Percentiles rank a stretch among this genome's conserved stretches.
Evolutionary conservation across 768 basidiomycete genomes (phyloP).

Genomic region (Termitomyces sp.): DNA sequence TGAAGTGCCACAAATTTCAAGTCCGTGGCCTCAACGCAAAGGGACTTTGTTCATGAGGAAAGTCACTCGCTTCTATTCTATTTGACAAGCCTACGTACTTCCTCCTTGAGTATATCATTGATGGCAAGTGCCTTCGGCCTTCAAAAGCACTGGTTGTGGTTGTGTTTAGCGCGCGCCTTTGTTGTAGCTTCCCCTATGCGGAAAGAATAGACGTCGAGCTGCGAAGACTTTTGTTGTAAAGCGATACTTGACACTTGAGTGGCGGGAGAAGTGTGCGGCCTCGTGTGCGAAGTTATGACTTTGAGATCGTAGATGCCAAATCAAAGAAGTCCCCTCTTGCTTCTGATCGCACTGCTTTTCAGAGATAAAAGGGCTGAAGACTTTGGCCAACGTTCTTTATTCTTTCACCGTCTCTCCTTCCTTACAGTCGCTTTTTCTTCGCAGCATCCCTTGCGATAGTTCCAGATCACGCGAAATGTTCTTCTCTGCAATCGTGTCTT

Average conservation of each 20-base stretch:
- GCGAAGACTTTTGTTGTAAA: not conserved
- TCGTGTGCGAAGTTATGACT: constrained; percentile 6
- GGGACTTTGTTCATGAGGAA: not conserved
- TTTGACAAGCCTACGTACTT: not conserved
- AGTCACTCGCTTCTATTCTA: not conserved
- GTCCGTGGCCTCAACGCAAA: not conserved
- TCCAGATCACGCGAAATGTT: constrained; percentile 6
- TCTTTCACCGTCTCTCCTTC: not conserved
- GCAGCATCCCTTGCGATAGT: not conserved
- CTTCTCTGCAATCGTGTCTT: constrained; percentile 5
- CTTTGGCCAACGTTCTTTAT: not conserved
- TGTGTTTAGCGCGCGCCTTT: not conserved
- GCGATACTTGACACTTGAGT: not conserved
- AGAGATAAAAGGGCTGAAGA: constrained; percentile 7
- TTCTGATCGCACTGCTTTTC: constrained; percentile 3
- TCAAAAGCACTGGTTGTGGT: not conserved
- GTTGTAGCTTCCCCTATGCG: not conserved
- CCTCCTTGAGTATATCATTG: not conserved
- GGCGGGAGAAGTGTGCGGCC: constrained; percentile 13
- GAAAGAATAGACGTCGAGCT: not conserved
- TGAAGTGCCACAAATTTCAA: not conserved
- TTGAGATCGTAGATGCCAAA: constrained; percentile 1
- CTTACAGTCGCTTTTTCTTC: not conserved
- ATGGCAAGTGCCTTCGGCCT: not conserved
- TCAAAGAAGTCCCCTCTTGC: constrained; percentile 5